Base-by-base conservation (phyloP, 768 basidiomycete genomes). In the Cystobasidium tubakii region DNA sequence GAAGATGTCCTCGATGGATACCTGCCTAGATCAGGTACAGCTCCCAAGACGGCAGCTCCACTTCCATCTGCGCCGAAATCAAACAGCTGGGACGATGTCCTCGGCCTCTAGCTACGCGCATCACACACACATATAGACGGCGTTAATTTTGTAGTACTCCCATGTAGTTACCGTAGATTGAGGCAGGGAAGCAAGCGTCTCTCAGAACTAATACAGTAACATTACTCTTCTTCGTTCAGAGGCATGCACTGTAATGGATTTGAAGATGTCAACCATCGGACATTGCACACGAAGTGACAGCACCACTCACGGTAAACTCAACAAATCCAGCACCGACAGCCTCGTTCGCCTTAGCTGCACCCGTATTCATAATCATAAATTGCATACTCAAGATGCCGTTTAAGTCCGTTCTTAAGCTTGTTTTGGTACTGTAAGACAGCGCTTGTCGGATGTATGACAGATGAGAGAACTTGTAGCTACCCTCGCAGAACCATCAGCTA, bases 301-400 rank as follows among this genome's bases (percentile, higher is more conserved):
- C 27, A 39, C 3, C n/a, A 84, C 89, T 79, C 77, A 94, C 93
- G 81, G 89, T 85, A 80, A 93, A 94, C 78, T 95, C 92, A 64
- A 95, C 88, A 77, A 92, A 93, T 0, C 87, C 90, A 66, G 87
- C 84, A 63, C 84, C 72, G 7, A 29, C 63, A 21, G 4, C 19
- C 43, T 53, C 67, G n/a, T 54, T 27, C 29, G 23, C 60, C 23
- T 54, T 53, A 50, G 29, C 23, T 33, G 42, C 82, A 25, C 81
- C 83, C 25, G 82, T 85, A 82, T 62, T 82, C 84, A 85, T 88
- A 85, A 96, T 92, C 76, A 96, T 84, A 81, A 96, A 90, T 78
- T 98, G 95, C 74, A 97, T 81, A 78, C 90, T 91, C 43, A 97
- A 83, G 54, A 93, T 81, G 0, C 95, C 95, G 66, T 87, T 86